These are phyloP conservation scores for Exutisphaerella laricina DNA, from an alignment of 2,329 filamentous ascomycete genomes.

Conservation along the genomic window DNA sequence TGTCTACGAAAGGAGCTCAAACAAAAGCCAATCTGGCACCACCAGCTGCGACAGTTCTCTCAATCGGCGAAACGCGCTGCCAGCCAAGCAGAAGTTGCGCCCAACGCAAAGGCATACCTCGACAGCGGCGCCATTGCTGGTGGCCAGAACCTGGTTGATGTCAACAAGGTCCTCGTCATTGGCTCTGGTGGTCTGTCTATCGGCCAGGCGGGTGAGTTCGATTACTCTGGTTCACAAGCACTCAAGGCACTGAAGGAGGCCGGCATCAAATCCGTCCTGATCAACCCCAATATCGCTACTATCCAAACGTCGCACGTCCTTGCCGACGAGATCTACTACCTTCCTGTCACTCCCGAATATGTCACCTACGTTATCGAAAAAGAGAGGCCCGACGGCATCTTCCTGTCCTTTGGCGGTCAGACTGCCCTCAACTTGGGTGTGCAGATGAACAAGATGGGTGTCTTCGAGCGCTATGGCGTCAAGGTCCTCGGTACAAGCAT, in stretches of 20 bases:
- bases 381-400: constrained; percentile 92
- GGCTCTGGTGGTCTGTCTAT: constrained; percentile 92
- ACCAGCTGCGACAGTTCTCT: constrained; percentile 25
- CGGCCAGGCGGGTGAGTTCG: constrained; percentile 96
- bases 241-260: constrained; percentile 96
- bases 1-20: no score
- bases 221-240: constrained; percentile 96
- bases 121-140: constrained; percentile 80
- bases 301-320: constrained; percentile 97
- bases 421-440: constrained; percentile 96
- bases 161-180: constrained; percentile 97
- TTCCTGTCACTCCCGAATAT: constrained; percentile 96
- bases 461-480: constrained; percentile 92
- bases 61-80: constrained; percentile 23
- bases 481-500: constrained; percentile 94
- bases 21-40: constrained; percentile 13
- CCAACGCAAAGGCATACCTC: constrained; percentile 80
- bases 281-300: constrained; percentile 97
- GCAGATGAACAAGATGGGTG: constrained; percentile 91
- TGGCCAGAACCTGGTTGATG: constrained; percentile 69
- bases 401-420: constrained; percentile 95
- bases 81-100: constrained; percentile 58
- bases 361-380: constrained; percentile 96
- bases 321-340: constrained; percentile 96
- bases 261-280: constrained; percentile 81